Base-by-base conservation (phyloP, 176 grass and related monocot species). In the Microstegium vimineum region DNA sequence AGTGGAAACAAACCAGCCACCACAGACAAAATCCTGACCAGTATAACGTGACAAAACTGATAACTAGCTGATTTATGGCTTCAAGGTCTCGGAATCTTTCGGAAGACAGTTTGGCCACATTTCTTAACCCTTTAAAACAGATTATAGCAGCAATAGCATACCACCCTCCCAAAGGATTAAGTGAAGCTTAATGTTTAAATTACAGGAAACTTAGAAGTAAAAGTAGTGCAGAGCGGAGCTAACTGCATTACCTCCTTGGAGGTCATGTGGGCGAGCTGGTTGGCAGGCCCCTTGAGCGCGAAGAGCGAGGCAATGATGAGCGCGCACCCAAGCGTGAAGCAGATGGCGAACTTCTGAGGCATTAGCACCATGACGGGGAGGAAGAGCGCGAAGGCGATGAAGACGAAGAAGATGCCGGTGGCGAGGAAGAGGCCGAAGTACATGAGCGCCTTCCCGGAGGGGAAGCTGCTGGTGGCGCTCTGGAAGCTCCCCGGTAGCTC, bases 321-420 rank as follows among this genome's bases (percentile, higher is more conserved):
- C 32, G 87, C 77, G 70, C 97, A 99, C 2, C 93, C 97, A 49
- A 96, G 77, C n/a, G 93, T 99, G 78, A 99, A 99, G 81, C 82
- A 92, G 68, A 99, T 90, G 36, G 97, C 97, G 62, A 99, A 99
- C 86, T 99, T 99, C 85, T 95, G 93, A 45, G 97, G 97, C 91
- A 99, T 83, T 73, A 99, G 42, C 64, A 96, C 93, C 87, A 99
- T 99, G 62, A 96, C 93, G 33, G 93, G 93, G 49, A 99, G 91
- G 79, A 99, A 99, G 73, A 99, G 82, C 63, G 91, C 62, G 78
- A 99, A 99, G 17, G 97, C 91, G 71, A 99, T 81, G 81, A 99
- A 92, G 70, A 99, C 82, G 54, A 99, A 99, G 89, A 99, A 96
- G 67, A 99, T 81, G 15, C 97, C 97, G 61, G 89, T 94, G 64